These are phyloP conservation scores for Micractinium conductrix DNA, from an alignment of 139 green algal species.

Conservation along the genomic window DNA sequence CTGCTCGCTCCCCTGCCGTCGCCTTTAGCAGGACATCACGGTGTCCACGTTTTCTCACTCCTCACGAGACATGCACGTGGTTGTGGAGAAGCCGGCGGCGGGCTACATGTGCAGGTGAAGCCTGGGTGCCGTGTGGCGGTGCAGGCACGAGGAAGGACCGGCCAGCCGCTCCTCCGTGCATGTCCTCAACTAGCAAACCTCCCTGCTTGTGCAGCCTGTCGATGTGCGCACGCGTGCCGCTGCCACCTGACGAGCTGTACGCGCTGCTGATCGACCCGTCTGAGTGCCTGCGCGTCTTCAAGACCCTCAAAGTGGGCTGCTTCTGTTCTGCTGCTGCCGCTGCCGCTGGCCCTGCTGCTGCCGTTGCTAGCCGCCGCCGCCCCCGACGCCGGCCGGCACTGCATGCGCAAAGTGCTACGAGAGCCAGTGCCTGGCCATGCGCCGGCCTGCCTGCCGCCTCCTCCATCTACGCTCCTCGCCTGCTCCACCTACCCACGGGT, in stretches of 20 bases:
- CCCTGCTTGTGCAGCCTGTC: conserved; percentile 4
- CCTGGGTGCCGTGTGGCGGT: no score
- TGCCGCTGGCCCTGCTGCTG: no score
- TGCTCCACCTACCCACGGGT: no score
- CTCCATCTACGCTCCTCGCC: no score
- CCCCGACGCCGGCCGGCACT: no score
- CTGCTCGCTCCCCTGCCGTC: no score
- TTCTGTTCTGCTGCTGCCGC: no score
- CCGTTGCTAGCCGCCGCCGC: no score
- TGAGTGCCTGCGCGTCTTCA: conserved; percentile 60
- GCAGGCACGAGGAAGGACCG: no score
- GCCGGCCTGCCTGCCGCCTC: no score
- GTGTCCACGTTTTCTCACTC: conserved; percentile 22
- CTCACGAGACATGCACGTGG: conserved; percentile 27
- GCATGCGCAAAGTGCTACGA: no score
- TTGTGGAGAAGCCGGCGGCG: conserved; percentile 31
- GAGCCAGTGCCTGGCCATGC: no score
- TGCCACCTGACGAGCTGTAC: conserved; percentile 62
- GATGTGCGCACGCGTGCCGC: conserved; percentile 42
- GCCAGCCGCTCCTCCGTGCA: neutral
- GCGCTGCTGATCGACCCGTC: conserved; percentile 59
- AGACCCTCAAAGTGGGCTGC: conserved; percentile 57
- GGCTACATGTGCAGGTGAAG: conserved; percentile 29
- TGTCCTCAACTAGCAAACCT: neutral
- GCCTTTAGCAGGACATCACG: neutral